These are phyloP conservation scores for Opeltia flavorubescens DNA, from an alignment of 495 filamentous ascomycete species.

Conservation along the genomic window DNA sequence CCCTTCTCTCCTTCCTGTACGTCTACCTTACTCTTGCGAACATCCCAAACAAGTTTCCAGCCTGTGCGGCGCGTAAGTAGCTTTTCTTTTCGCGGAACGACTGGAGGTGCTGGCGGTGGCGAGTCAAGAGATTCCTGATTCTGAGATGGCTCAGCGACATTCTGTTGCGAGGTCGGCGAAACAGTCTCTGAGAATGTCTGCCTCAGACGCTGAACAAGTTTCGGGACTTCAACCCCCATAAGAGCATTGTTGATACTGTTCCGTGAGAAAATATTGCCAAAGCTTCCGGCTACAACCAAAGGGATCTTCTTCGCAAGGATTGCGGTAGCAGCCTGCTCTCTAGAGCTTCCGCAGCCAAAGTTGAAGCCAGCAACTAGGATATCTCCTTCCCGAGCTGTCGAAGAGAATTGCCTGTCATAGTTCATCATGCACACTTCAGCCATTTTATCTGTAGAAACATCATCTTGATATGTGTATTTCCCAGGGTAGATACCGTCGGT, in stretches of 20 bases:
- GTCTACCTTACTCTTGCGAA: conserved; percentile 50
- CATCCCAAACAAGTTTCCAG: conserved; percentile 82
- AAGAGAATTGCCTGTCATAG: conserved; percentile 60
- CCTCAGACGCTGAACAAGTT: conserved; percentile 53
- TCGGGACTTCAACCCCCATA: conserved; percentile 69
- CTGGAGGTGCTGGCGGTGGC: conserved; percentile 24
- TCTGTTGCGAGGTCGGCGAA: conserved; percentile 10
- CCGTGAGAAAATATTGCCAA: conserved; percentile 77
- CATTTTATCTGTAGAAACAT: conserved; percentile 63
- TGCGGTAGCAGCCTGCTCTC: conserved; percentile 84
- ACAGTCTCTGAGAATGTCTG: conserved; percentile 24
- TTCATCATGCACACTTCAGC: conserved; percentile 84
- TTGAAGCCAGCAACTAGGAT: conserved; percentile 81
- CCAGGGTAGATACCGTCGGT: conserved; percentile 71
- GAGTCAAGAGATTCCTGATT: conserved; percentile 33
- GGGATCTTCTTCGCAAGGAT: conserved; percentile 76
- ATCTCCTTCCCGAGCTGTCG: conserved; percentile 48
- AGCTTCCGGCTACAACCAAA: conserved; percentile 71
- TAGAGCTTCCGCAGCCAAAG: conserved; percentile 61
- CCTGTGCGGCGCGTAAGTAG: conserved; percentile 68
- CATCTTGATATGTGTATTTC: conserved; percentile 83
- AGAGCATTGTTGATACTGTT: conserved; percentile 92
- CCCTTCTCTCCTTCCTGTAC: conserved; percentile 55
- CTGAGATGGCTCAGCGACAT: conserved; percentile 22
- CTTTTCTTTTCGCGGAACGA: conserved; percentile 28